Base-by-base conservation (phyloP, 2,329 filamentous ascomycete genomes). In the Colletotrichum sp. region DNA sequence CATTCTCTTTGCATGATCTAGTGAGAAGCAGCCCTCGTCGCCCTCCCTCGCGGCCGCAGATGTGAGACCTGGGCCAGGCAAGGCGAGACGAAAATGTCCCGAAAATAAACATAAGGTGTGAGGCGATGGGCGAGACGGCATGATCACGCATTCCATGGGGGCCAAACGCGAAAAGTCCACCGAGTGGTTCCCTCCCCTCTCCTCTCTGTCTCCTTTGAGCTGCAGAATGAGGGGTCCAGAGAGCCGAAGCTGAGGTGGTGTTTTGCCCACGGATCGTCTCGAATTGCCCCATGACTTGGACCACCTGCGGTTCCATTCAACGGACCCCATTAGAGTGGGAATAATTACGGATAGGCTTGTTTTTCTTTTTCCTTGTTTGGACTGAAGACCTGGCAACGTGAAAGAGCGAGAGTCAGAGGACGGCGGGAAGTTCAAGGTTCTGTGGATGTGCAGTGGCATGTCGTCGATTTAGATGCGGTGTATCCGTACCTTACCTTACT, bases 401-500 rank as follows among this genome's bases (percentile, higher is more conserved):
- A 19, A 28, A 16, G 34, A 28, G n/a, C 13, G 25, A 71, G 6
- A 28, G n/a, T 32, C 12, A 27, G 28, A 34, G 2, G 28, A 27
- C 3, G 28, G 25, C 32, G 34, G 39, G 65, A 13, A 11, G 48
- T 30, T 52, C 1, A 8, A 55, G 32, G 67, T 16, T 11, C 2
- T 25, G n/a, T 36, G 39, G 39, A 28, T 27, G n/a, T 28, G 25
- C 25, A 25, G 25, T 25, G 27, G 7, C 13, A 73, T 44, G 65
- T 69, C 74, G 70, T 74, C 74, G 36, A 60, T 64, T 68, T 59
- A 73, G 68, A 48, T 52, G 52, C 36, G 65, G 39, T 36, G 22
- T 22, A 52, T 22, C 44, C 4, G 44, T 52, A 22, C 44, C 44
- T 22, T 52, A 8, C 44, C 44, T 52, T 13, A 22, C 44, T 52